phyloP scores from a whole-genome alignment of 768 basidiomycete species.

The Myochromella boudieri region DNA sequence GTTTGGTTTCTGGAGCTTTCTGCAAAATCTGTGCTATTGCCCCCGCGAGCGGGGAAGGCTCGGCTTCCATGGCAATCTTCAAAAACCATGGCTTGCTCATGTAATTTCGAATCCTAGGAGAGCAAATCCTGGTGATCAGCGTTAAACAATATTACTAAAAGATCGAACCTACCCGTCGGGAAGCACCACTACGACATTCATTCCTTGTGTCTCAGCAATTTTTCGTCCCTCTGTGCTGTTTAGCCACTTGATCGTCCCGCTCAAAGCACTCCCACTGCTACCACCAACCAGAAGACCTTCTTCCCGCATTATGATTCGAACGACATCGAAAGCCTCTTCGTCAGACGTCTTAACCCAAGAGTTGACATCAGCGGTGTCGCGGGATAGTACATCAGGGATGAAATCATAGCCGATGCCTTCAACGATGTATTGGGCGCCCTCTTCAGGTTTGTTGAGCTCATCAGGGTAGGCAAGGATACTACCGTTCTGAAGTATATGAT shows the following conservation, averaged over 20 bases:
- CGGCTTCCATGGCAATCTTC: conserved; percentile 56
- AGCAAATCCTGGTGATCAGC: too few species aligned
- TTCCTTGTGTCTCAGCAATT: conserved; percentile 64
- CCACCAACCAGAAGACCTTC: conserved; percentile 95
- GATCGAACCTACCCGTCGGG: conserved; percentile 76
- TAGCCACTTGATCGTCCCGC: conserved; percentile 78
- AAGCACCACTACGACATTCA: conserved; percentile 86
- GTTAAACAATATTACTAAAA: not conserved
- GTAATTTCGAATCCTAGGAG: conserved; percentile 80
- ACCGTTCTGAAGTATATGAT: too few species aligned
- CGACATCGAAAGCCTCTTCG: conserved; percentile 74
- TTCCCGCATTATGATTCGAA: conserved; percentile 71
- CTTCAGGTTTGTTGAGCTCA: conserved; percentile 52
- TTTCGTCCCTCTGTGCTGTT: conserved; percentile 63
- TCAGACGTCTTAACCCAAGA: conserved; percentile 88
- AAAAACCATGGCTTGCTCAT: conserved; percentile 95
- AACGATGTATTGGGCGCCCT: conserved; percentile 64
- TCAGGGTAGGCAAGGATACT: conserved; percentile 83
- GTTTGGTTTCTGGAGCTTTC: not conserved
- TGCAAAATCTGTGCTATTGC: conserved; percentile 40
- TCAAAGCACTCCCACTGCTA: conserved; percentile 84
- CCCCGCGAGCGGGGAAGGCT: conserved; percentile 52
- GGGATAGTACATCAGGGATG: conserved; percentile 82
- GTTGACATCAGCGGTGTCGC: conserved; percentile 57
- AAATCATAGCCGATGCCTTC: conserved; percentile 99